phyloP scores from a whole-genome alignment of 1,284 basidiomycete genomes.

The Mycena citricolor region DNA sequence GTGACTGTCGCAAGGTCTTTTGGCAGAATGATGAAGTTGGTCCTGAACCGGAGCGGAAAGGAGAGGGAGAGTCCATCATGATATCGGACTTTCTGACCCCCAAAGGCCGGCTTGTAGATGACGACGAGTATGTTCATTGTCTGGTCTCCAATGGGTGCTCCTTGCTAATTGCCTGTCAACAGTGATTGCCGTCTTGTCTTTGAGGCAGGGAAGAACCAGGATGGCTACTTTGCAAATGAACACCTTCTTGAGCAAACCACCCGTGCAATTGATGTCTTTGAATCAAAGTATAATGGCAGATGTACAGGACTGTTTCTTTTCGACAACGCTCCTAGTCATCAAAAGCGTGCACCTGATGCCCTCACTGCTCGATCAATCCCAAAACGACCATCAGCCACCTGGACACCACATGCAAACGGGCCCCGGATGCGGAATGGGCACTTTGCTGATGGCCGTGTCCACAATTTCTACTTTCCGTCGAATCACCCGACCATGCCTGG shows the following conservation, averaged over 20 bases:
- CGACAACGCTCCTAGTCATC: constrained; percentile 40
- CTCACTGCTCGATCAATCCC: constrained; percentile 37
- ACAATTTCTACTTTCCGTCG: constrained; percentile 33
- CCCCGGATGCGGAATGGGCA: constrained; percentile 28
- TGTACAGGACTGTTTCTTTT: constrained; percentile 34
- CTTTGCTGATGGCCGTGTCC: constrained; percentile 23
- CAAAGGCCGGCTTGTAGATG: constrained; percentile 29
- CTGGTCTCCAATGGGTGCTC: constrained; percentile 1
- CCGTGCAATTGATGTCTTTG: constrained; percentile 35
- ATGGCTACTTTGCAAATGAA: constrained; percentile 34
- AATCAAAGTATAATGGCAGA: constrained; percentile 28
- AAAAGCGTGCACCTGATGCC: constrained; percentile 32
- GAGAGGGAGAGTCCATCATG: constrained; percentile 37
- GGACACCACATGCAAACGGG: constrained; percentile 27
- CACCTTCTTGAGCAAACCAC: constrained; percentile 31
- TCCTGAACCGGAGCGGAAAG: constrained; percentile 31
- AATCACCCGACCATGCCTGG: constrained; percentile 32
- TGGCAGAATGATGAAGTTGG: constrained; percentile 31
- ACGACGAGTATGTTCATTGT: constrained; percentile 26
- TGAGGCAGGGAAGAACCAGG: constrained; percentile 33
- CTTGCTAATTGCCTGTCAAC: background rate
- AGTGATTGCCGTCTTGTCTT: constrained; percentile 32
- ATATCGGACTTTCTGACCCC: constrained; percentile 35
- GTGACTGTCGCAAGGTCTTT: constrained; percentile 31
- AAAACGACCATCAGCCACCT: constrained; percentile 25